Conservation (phyloP, 352 stramenopile species). For the Globisporangium sylvaticum region DNA sequence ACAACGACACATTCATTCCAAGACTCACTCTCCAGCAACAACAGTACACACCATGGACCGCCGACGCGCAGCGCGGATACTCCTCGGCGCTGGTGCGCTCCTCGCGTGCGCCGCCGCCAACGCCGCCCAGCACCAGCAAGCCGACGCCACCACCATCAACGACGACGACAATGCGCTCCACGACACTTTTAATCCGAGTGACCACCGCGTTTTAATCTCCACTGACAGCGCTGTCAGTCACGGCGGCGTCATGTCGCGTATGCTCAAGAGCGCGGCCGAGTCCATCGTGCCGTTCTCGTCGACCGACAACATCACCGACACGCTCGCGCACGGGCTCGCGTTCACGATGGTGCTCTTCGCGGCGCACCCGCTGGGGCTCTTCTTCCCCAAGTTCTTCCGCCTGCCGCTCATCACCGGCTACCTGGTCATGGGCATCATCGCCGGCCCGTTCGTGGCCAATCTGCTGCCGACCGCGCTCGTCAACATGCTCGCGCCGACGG, state of each 20-base stretch:
- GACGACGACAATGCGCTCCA: background rate
- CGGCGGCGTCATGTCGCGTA: conserved; percentile 9
- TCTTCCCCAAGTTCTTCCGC: conserved; percentile 54
- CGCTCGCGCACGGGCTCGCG: conserved; percentile 37
- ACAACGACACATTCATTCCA: background rate
- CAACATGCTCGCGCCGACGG: conserved; percentile 39
- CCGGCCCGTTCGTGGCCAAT: conserved; percentile 52
- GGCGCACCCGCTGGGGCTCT: conserved; percentile 51
- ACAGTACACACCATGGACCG: background rate
- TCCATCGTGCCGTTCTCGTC: conserved; percentile 41
- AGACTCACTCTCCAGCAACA: background rate
- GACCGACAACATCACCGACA: conserved; percentile 33
- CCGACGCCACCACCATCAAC: background rate
- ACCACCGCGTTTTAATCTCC: conserved; percentile 5
- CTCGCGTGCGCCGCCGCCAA: background rate
- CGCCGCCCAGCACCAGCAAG: background rate
- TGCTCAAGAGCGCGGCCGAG: conserved; percentile 20
- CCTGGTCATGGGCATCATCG: conserved; percentile 50
- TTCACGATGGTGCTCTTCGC: conserved; percentile 59
- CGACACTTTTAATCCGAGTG: background rate
- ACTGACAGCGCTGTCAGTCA: no score
- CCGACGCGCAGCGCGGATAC: background rate
- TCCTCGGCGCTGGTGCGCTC: conserved; percentile 1
- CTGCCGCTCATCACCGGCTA: conserved; percentile 66
- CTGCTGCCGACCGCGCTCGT: conserved; percentile 35